Evolutionary conservation across 2,329 filamentous ascomycete genomes (phyloP).

Genomic region (Lachnellula occidentalis): DNA sequence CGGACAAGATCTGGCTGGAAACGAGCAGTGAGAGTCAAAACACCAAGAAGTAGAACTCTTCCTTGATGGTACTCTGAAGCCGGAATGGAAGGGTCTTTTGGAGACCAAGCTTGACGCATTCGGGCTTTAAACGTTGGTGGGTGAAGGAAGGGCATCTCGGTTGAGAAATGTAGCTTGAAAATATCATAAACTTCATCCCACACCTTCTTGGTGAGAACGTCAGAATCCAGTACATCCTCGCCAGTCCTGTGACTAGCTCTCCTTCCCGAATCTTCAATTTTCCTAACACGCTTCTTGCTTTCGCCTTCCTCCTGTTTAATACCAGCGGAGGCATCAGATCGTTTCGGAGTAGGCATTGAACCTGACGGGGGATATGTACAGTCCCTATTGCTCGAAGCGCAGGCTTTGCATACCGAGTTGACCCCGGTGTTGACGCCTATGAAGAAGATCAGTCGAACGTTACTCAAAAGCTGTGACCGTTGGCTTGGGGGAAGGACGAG

Average conservation of each 20-base stretch:
- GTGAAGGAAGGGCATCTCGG: slow-evolving; percentile 68
- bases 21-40: slow-evolving; percentile 63
- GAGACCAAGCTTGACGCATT: slow-evolving; percentile 39
- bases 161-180: slow-evolving; percentile 65
- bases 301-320: slow-evolving; percentile 36
- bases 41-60: slow-evolving; percentile 57
- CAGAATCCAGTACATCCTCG: slow-evolving; percentile 58
- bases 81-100: slow-evolving; percentile 22
- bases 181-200: slow-evolving; percentile 67
- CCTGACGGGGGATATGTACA: slow-evolving; percentile 63
- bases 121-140: slow-evolving; percentile 55
- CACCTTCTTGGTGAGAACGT: slow-evolving; percentile 56
- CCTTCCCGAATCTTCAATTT: slow-evolving; percentile 34
- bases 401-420: slow-evolving; percentile 67
- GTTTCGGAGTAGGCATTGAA: slow-evolving; percentile 28
- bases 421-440: slow-evolving; percentile 58
- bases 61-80: slow-evolving; percentile 36
- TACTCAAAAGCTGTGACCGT: background rate
- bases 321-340: slow-evolving; percentile 25
- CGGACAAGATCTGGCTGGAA: slow-evolving; percentile 59
- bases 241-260: slow-evolving; percentile 33
- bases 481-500: background rate
- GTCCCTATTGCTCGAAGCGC: slow-evolving; percentile 64
- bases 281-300: slow-evolving; percentile 38
- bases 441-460: slow-evolving; percentile 5